Evolutionary conservation across 2,329 filamentous ascomycete genomes (phyloP), one percentile per base, ranked within the genome.

Genomic region (Aspergillus pseudoviridinutans): DNA sequence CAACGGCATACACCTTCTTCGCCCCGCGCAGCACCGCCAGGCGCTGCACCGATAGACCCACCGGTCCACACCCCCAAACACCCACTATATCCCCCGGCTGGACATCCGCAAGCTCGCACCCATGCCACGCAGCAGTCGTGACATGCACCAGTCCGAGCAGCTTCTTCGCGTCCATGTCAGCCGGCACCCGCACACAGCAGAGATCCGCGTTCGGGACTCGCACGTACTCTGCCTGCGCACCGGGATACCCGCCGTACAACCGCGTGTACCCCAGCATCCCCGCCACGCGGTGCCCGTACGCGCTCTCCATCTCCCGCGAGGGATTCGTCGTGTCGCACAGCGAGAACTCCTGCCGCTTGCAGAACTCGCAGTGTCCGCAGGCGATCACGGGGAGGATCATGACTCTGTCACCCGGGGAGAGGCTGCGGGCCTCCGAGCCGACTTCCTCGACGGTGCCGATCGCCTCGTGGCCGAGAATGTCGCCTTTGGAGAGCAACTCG

Each of bases 191-290:
- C 35, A 73, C 61, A 50, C 68, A 70, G 20, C 61, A 63, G 12
- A 73, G 44, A 55, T 74, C 70, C 2, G 70, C 72, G 56, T 71
- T 71, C 6, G 72, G 72, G 9, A 69, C 71, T 6, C 69, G 71
- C 50, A 68, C 71, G 57, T 64, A 75, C 59, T 74, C 72, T 2
- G 72, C 72, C 59, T 75, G 72, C 38, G 71, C 64, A 20, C 72
- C 71, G 14, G 72, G 61, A 60, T 71, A 74, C 17, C 72, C 71
- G 2, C 71, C 71, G 28, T 64, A 68, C n/a, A 71, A 50, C 10
- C 66, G 62, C 1, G 70, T 68, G 56, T 65, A 74, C 25, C 71
- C 71, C 49, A 73, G 63, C 17, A 70, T 69, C 9, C 71, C 70
- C 3, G 70, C 62, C n/a, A 71, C 27, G 2, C 67, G 68, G 53